Evolutionary conservation across 352 stramenopile species (phyloP).

Genomic region (Albugo candida): DNA sequence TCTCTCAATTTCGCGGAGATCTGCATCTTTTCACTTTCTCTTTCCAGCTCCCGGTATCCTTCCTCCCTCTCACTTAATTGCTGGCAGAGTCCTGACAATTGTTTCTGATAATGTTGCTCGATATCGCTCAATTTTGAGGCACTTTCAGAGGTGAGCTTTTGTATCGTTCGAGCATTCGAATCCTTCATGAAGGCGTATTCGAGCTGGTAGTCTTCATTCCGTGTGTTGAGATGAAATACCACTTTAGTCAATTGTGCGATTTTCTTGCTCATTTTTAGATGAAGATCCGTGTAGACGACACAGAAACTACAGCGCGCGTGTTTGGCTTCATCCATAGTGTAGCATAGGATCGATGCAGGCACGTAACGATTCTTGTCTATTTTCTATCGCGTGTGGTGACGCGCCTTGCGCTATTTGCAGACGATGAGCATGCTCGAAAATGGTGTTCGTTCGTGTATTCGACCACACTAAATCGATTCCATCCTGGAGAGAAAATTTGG

Average conservation of each 20-base stretch:
- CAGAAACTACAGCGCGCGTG: too few relatives aligned
- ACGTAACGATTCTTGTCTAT: too few relatives aligned
- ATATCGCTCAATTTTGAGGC: slow-evolving; percentile 25
- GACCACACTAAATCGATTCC: too few relatives aligned
- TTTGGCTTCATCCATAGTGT: too few relatives aligned
- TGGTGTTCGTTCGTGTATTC: too few relatives aligned
- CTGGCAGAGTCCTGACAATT: slow-evolving; percentile 16
- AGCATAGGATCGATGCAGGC: too few relatives aligned
- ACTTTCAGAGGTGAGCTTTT: slow-evolving; percentile 31
- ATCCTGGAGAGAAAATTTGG: too few relatives aligned
- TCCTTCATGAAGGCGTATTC: slow-evolving; percentile 29
- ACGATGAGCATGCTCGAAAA: too few relatives aligned
- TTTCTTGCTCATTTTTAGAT: slow-evolving; percentile 90
- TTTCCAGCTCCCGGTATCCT: slow-evolving; percentile 17
- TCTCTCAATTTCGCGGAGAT: slow-evolving; percentile 1
- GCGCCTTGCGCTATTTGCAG: too few relatives aligned
- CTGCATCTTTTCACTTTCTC: slow-evolving; percentile 15
- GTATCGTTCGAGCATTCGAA: slow-evolving; percentile 18
- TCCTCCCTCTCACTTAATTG: slow-evolving; percentile 14
- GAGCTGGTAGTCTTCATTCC: slow-evolving; percentile 81
- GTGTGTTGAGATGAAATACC: slow-evolving; percentile 87
- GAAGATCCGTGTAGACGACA: slow-evolving; percentile 23
- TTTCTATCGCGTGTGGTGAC: too few relatives aligned
- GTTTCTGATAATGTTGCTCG: slow-evolving; percentile 17
- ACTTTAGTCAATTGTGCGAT: slow-evolving; percentile 88